phyloP scores from a whole-genome alignment of 768 basidiomycete genomes.

The Clavaria fumosa region DNA sequence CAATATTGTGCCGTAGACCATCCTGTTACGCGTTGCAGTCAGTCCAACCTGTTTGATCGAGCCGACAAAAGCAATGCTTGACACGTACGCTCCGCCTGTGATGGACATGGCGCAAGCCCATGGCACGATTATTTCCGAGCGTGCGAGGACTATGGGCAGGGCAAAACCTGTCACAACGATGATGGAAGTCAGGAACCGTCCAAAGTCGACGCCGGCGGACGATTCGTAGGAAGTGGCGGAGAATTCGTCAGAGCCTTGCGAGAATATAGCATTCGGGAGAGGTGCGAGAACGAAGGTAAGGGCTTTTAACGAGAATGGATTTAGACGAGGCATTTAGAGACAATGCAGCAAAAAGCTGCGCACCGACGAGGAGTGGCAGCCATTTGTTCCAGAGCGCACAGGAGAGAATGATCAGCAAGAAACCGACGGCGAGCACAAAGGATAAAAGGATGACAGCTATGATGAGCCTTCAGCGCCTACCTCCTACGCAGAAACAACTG shows the following conservation, averaged over 20 bases:
- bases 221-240: constrained; percentile 51
- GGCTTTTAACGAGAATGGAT: constrained; percentile 41
- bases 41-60: too few species aligned
- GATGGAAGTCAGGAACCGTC: constrained; percentile 83
- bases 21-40: too few species aligned
- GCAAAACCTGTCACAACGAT: constrained; percentile 91
- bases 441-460: constrained; percentile 91
- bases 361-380: constrained; percentile 93
- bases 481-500: too few species aligned
- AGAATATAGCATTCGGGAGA: constrained; percentile 84
- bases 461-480: not conserved
- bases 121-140: constrained; percentile 73
- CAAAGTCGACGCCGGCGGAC: constrained; percentile 69
- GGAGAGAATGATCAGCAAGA: constrained; percentile 91
- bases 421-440: constrained; percentile 95
- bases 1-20: constrained; percentile 84
- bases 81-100: constrained; percentile 78
- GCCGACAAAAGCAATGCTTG: constrained; percentile 3
- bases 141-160: constrained; percentile 81
- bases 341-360: too few species aligned
- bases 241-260: constrained; percentile 85
- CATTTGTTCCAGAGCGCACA: constrained; percentile 95
- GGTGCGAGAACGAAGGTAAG: constrained; percentile 92
- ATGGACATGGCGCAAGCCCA: constrained; percentile 91
- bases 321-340: too few species aligned